A percentile compares a stretch with the other conserved stretches of the same genome.
These are phyloP conservation scores for Melampsora abietis-canadensis DNA, from an alignment of 1,284 basidiomycete species.

Conservation along the genomic window DNA sequence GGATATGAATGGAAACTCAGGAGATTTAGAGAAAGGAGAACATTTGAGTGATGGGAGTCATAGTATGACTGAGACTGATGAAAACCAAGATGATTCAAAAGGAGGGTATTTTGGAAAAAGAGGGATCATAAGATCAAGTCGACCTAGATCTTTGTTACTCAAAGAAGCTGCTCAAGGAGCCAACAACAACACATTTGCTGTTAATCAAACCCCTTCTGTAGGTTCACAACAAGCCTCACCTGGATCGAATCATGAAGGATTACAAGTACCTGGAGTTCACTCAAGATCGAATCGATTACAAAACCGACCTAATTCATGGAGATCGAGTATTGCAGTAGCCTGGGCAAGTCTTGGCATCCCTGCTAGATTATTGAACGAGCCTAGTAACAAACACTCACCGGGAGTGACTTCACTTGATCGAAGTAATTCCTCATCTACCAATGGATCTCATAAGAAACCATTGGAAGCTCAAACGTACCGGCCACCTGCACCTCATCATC, in stretches of 20 bases:
- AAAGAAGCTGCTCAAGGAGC: background rate
- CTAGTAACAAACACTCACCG: background rate
- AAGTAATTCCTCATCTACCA: background rate
- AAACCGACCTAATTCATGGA: conserved; percentile 28
- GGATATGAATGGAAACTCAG: background rate
- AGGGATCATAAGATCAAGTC: background rate
- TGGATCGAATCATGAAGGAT: background rate
- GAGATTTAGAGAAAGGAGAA: background rate
- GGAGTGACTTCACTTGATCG: background rate
- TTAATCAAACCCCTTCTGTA: background rate
- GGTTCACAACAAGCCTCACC: background rate
- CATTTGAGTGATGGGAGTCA: background rate
- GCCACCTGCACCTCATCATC: too few relatives aligned
- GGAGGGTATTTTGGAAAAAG: background rate
- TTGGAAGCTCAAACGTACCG: too few relatives aligned
- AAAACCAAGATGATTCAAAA: background rate
- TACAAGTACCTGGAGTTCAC: background rate
- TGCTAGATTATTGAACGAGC: conserved; percentile 16
- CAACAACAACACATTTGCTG: background rate
- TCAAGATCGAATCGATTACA: background rate
- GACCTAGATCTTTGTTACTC: background rate
- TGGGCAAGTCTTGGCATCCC: conserved; percentile 35
- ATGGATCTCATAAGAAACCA: too few relatives aligned
- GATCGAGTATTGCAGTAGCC: conserved; percentile 28
- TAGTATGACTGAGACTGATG: background rate